Evolutionary conservation across 2,329 filamentous ascomycete genomes (phyloP).

Genomic region (Arthrobotrys musiformis): DNA sequence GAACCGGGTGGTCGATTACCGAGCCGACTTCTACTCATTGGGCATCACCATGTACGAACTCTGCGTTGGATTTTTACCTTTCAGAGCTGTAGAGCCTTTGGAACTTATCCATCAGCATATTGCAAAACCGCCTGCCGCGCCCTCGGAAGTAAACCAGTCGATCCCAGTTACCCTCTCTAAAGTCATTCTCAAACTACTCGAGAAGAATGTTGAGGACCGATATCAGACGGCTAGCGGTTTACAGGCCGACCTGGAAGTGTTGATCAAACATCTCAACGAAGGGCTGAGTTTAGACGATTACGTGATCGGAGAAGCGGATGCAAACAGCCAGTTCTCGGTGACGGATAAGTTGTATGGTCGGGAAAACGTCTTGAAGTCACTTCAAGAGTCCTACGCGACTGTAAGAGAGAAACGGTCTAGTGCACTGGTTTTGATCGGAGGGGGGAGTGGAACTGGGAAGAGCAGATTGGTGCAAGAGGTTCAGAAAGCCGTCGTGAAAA

Average conservation of each 20-base stretch:
- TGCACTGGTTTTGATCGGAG: constrained; percentile 58
- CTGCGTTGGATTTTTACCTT: constrained; percentile 59
- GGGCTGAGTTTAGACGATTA: constrained; percentile 57
- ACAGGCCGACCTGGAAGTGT: constrained; percentile 58
- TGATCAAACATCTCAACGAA: constrained; percentile 57
- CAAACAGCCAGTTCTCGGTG: constrained; percentile 59
- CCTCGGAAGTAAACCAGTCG: constrained; percentile 59
- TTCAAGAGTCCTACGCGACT: constrained; percentile 38
- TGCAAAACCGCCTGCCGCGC: constrained; percentile 59
- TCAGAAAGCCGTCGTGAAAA: constrained; percentile 59
- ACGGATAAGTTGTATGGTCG: constrained; percentile 59
- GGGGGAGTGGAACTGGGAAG: constrained; percentile 59
- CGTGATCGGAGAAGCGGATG: constrained; percentile 58
- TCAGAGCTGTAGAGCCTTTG: constrained; percentile 57
- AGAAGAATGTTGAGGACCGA: constrained; percentile 59
- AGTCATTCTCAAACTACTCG: constrained; percentile 59
- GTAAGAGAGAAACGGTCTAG: constrained; percentile 54
- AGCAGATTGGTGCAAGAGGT: constrained; percentile 59
- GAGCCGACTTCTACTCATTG: constrained; percentile 59
- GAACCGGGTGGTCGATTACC: constrained; percentile 60
- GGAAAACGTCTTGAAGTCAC: constrained; percentile 56
- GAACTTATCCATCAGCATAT: constrained; percentile 60
- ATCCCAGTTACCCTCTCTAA: constrained; percentile 58
- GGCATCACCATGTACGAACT: constrained; percentile 60
- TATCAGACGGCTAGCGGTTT: constrained; percentile 59